These are phyloP conservation scores for Ogataea saltuana DNA, from an alignment of 805 yeast species.

Conservation along the genomic window DNA sequence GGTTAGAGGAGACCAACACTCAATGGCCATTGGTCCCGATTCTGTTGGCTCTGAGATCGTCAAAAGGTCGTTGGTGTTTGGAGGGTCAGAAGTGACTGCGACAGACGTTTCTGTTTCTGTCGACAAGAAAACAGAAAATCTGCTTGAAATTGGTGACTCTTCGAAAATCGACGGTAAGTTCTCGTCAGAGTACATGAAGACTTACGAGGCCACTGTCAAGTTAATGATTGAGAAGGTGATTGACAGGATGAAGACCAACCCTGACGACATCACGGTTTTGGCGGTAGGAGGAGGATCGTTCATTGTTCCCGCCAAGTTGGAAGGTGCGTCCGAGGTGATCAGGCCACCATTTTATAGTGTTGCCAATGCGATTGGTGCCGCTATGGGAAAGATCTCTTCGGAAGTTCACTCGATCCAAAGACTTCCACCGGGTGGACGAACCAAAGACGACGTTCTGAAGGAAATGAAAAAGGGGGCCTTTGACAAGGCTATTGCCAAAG, in stretches of 20 bases:
- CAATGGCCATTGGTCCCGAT: conserved; percentile 46
- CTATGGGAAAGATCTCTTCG: conserved; percentile 45
- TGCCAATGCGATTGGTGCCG: conserved; percentile 55
- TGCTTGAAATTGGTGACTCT: conserved; percentile 31
- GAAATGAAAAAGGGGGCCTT: conserved; percentile 21
- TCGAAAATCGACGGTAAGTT: conserved; percentile 13
- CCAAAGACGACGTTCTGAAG: conserved; percentile 26
- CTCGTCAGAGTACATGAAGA: conserved; percentile 3
- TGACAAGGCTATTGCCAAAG: conserved; percentile 26
- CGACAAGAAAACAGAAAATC: conserved; percentile 32
- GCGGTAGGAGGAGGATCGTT: conserved; percentile 54
- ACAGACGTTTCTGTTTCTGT: conserved; percentile 43
- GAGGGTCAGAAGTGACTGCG: conserved; percentile 43
- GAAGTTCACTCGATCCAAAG: conserved; percentile 22
- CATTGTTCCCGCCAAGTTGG: conserved; percentile 38
- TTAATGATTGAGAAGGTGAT: conserved; percentile 40
- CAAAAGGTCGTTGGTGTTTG: conserved; percentile 40
- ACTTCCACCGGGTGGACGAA: conserved; percentile 20
- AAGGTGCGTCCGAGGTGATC: conserved; percentile 45
- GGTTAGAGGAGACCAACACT: conserved; percentile 31
- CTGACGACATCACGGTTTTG: conserved; percentile 42
- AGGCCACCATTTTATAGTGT: conserved; percentile 44
- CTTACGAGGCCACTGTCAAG: conserved; percentile 18
- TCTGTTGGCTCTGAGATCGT: conserved; percentile 46
- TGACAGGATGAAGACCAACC: conserved; percentile 47